Conservation (phyloP, 116 monocot species). For the Iris pallida region DNA sequence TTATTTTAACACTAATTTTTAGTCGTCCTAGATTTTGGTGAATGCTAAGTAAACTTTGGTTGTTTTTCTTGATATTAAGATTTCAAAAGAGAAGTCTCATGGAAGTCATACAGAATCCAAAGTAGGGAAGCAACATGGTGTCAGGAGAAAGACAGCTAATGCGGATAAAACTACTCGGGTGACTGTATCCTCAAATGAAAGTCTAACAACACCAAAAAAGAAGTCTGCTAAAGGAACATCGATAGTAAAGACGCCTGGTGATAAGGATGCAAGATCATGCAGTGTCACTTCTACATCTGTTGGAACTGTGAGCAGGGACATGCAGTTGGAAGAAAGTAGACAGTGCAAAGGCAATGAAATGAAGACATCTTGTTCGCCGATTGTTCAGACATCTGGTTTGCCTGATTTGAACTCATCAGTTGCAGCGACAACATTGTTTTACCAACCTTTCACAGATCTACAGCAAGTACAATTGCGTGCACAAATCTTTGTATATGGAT, state of each 20-base stretch:
- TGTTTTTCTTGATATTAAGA: constrained; percentile 12
- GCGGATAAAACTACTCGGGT: constrained; percentile 21
- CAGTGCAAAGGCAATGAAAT: constrained; percentile 15
- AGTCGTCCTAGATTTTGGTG: not conserved
- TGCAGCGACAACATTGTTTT: constrained; percentile 34
- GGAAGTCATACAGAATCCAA: constrained; percentile 11
- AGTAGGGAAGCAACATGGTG: constrained; percentile 11
- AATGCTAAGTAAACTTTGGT: not conserved
- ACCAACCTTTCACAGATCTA: constrained; percentile 84
- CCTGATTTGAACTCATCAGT: constrained; percentile 62
- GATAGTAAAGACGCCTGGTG: constrained; percentile 1
- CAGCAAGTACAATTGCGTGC: constrained; percentile 98
- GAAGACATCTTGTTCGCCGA: constrained; percentile 25
- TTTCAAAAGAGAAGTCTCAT: constrained; percentile 20
- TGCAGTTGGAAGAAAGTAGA: constrained; percentile 5
- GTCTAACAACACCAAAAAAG: not conserved
- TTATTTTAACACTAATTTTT: not conserved
- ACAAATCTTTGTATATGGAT: constrained; percentile 98
- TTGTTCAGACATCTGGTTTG: constrained; percentile 40
- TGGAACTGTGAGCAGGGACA: not conserved
- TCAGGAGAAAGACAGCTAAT: constrained; percentile 17
- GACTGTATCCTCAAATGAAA: not conserved
- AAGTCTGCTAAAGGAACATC: constrained; percentile 9
- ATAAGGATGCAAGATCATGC: constrained; percentile 5
- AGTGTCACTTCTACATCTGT: not conserved